These are phyloP conservation scores for Psilocybe sp. DNA, from an alignment of 768 basidiomycete genomes.

Conservation along the genomic window DNA sequence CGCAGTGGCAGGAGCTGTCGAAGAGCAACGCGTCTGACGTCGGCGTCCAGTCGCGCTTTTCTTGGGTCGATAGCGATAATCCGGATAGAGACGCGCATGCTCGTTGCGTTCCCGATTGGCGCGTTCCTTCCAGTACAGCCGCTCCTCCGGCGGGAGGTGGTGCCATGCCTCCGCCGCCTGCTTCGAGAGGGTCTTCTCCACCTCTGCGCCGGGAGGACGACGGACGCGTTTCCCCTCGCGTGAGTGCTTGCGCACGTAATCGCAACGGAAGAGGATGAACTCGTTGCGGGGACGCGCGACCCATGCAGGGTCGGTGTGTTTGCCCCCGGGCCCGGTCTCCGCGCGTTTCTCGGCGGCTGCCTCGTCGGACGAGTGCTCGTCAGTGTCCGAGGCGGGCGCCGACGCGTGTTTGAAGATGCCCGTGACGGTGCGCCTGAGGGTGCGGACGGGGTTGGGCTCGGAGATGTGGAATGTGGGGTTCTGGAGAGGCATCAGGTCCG, in stretches of 20 bases:
- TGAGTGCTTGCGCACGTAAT: slow-evolving; percentile 49
- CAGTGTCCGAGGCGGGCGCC: slow-evolving; percentile 20
- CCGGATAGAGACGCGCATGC: slow-evolving; percentile 55
- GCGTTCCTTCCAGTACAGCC: slow-evolving; percentile 45
- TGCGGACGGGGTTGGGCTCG: slow-evolving; percentile 14
- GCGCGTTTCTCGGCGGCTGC: slow-evolving; percentile 9
- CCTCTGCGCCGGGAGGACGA: slow-evolving; percentile 29
- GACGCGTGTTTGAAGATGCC: slow-evolving; percentile 10
- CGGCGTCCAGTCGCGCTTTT: slow-evolving; percentile 31
- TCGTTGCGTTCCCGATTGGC: slow-evolving; percentile 55
- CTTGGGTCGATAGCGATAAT: slow-evolving; percentile 63
- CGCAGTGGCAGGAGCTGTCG: background rate
- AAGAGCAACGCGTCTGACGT: slow-evolving; percentile 19
- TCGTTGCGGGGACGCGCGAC: slow-evolving; percentile 67
- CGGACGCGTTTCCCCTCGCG: slow-evolving; percentile 33
- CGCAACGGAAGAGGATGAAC: slow-evolving; percentile 73
- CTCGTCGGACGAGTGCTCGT: slow-evolving; percentile 21
- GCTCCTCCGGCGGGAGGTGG: slow-evolving; percentile 46
- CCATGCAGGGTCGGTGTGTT: slow-evolving; percentile 49
- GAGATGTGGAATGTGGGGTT: slow-evolving; percentile 22
- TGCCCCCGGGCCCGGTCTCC: slow-evolving; percentile 11
- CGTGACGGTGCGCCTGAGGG: slow-evolving; percentile 5
- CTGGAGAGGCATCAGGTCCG: slow-evolving; percentile 14
- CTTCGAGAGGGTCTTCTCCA: slow-evolving; percentile 66
- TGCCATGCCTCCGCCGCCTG: slow-evolving; percentile 78